Base-by-base conservation (phyloP, 2,329 filamentous ascomycete species). In the Raffaelea ambrosiae region DNA sequence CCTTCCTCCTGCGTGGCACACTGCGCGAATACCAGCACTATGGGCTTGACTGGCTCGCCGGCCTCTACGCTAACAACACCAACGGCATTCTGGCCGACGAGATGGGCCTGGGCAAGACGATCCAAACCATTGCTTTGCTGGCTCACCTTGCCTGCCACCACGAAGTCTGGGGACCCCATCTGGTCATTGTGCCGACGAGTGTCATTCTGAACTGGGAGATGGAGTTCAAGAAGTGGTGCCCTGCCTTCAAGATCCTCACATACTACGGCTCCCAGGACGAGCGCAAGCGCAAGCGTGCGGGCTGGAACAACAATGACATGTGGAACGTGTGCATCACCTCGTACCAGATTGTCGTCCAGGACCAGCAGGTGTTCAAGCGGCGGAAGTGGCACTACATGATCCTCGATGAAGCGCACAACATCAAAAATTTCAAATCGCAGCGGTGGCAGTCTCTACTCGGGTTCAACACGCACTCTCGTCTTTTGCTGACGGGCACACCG, bases 171-270 rank as follows among this genome's bases (percentile, higher is more conserved):
- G 93, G 94, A 0, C 89, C 93, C 1, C 93, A 98, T 70, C 71
- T 98, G 21, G 88, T 98, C 43, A 86, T 98, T 51, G 93, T 98
- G 2, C 93, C 93, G 1, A 98, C 93, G 2, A 97, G 90, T 65
- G 94, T 98, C 43, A 96, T 98, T 76, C 79, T 98, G 54, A 98
- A 98, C 62, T 98, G 93, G 93, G 94, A 98, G 64, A 97, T 97
- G 86, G 93, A 98, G 66, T 98, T 98, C 75, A 97, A 97, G 62
- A 98, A 98, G 63, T 98, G 91, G 81, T 88, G 90, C 49, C 93
- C 94, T 3, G 91, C 93, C 0, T 98, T 98, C 73, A 97, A 96
- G 63, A 95, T 98, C 48, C 73, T 98, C 50, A 93, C 90, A 0
- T 98, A 98, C 68, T 98, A 97, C 62, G 93, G 94, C 40, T 88